These are phyloP conservation scores for Hyphopichia pseudoburtonii DNA, from an alignment of 1,139 yeast species.

Conservation along the genomic window DNA sequence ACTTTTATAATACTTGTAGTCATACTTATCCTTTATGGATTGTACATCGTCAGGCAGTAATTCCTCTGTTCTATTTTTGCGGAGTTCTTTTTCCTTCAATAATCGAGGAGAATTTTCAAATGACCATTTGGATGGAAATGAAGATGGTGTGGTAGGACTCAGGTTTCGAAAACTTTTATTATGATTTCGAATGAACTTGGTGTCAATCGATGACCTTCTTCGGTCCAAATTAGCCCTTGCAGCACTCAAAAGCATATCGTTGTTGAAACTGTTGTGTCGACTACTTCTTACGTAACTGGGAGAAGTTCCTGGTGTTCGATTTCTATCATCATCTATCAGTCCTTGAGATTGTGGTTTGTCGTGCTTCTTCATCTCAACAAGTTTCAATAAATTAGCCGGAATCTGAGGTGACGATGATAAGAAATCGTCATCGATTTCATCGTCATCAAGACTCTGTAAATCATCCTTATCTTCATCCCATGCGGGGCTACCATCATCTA, in stretches of 20 bases:
- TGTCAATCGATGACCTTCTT: conserved; percentile 37
- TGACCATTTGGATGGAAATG: conserved; percentile 17
- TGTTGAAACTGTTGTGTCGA: conserved; percentile 27
- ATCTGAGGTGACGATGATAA: conserved; percentile 68
- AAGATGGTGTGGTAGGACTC: conserved; percentile 14
- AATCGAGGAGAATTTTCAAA: conserved; percentile 21
- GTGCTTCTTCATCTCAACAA: conserved; percentile 54
- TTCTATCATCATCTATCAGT: conserved; percentile 17
- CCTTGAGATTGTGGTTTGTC: conserved; percentile 17
- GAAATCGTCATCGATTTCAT: conserved; percentile 50
- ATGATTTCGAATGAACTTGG: conserved; percentile 22
- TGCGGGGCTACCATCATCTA: conserved; percentile 14
- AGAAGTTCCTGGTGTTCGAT: conserved; percentile 34
- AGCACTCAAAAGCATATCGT: conserved; percentile 20
- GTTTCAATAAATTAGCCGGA: conserved; percentile 56
- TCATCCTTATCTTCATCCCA: conserved; percentile 21
- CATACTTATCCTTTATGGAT: conserved; percentile 23
- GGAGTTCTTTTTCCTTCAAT: conserved; percentile 4
- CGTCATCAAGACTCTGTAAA: conserved; percentile 34
- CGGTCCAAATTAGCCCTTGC: conserved; percentile 25
- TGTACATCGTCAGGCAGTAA: conserved; percentile 20
- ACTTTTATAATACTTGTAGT: conserved; percentile 40
- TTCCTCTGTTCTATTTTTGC: conserved; percentile 10
- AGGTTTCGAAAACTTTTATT: conserved; percentile 27
- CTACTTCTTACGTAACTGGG: conserved; percentile 23